Evolutionary conservation across 768 basidiomycete species (phyloP).

Genomic region (Mycena pura): DNA sequence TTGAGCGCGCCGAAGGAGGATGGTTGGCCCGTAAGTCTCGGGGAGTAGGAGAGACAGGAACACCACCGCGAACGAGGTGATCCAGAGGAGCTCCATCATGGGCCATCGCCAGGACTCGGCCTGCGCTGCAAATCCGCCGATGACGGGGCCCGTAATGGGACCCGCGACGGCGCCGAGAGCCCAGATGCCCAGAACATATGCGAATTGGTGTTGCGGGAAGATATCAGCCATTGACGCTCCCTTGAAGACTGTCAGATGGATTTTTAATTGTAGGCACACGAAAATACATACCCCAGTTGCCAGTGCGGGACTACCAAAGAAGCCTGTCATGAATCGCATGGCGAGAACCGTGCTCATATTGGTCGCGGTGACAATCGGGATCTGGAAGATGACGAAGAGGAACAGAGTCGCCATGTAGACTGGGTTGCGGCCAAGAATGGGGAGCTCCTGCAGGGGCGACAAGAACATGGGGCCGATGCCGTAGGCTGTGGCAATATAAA

Average conservation of each 20-base stretch:
- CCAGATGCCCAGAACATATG: conserved; percentile 8
- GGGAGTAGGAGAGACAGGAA: conserved; percentile 37
- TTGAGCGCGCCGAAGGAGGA: conserved; percentile 37
- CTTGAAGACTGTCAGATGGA: no score
- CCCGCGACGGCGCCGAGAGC: conserved; percentile 23
- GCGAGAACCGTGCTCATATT: conserved; percentile 38
- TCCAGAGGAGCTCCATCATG: conserved; percentile 39
- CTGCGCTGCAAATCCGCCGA: conserved; percentile 38
- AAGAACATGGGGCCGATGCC: conserved; percentile 35
- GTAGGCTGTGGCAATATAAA: conserved; percentile 10
- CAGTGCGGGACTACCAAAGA: conserved; percentile 39
- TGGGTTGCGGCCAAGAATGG: conserved; percentile 38
- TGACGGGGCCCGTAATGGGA: no score
- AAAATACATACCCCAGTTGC: conserved; percentile 34
- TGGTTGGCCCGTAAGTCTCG: conserved; percentile 33
- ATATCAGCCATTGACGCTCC: background rate
- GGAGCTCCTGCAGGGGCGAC: conserved; percentile 39
- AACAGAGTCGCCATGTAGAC: conserved; percentile 39
- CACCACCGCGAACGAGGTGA: conserved; percentile 31
- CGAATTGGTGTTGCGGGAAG: conserved; percentile 5
- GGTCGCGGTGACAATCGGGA: conserved; percentile 38
- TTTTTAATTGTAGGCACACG: no score
- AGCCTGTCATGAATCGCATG: conserved; percentile 41
- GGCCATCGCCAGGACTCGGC: conserved; percentile 41
- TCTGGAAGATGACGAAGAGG: conserved; percentile 40